These are phyloP conservation scores for Pyronema domesticum DNA, from an alignment of 495 filamentous ascomycete genomes.

Conservation along the genomic window DNA sequence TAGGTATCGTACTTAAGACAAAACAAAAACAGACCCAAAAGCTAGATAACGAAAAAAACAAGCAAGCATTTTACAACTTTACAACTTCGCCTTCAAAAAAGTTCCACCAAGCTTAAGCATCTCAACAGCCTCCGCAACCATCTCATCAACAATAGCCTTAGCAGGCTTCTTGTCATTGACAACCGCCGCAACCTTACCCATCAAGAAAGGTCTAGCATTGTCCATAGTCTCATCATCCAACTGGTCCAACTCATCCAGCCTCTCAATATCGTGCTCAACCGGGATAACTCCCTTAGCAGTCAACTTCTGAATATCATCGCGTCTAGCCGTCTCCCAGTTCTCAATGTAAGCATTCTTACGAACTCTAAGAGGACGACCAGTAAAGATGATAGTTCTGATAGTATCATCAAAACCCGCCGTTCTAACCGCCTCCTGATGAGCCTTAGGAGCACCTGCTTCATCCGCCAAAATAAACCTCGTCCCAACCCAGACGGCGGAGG, in stretches of 20 bases:
- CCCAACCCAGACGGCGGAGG: slow-evolving; percentile 85
- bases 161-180: slow-evolving; percentile 84
- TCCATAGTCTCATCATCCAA: slow-evolving; percentile 63
- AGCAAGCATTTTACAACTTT: not conserved
- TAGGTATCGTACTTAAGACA: too few species aligned
- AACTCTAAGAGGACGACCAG: slow-evolving; percentile 82
- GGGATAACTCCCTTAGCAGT: slow-evolving; percentile 77
- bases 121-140: slow-evolving; percentile 63
- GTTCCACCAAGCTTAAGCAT: slow-evolving; percentile 42
- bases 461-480: slow-evolving; percentile 87
- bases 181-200: slow-evolving; percentile 92
- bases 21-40: too few species aligned
- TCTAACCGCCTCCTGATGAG: slow-evolving; percentile 90
- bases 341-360: slow-evolving; percentile 80
- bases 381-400: slow-evolving; percentile 94
- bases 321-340: slow-evolving; percentile 90
- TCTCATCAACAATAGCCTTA: slow-evolving; percentile 86
- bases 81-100: slow-evolving; percentile 1
- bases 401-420: slow-evolving; percentile 89
- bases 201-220: slow-evolving; percentile 76
- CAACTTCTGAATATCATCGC: slow-evolving; percentile 75
- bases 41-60: not conserved
- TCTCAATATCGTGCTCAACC: slow-evolving; percentile 86
- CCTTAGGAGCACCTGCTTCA: slow-evolving; percentile 81
- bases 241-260: slow-evolving; percentile 37